phyloP scores from a whole-genome alignment of 768 basidiomycete species.

The Solioccasus polychromus region DNA sequence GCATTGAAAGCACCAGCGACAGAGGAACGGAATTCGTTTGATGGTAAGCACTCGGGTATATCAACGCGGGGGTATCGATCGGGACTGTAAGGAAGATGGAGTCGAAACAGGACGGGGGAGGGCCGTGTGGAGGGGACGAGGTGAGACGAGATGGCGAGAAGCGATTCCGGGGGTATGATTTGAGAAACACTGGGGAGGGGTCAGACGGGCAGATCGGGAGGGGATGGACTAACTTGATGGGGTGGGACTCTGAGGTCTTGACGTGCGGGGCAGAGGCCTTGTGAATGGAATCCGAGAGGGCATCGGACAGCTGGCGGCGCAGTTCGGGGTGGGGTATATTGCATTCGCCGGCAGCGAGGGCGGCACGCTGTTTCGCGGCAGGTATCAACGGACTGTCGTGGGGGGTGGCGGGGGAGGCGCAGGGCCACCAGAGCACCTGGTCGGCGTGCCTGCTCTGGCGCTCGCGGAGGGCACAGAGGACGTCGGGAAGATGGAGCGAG shows the following conservation, averaged over 20 bases:
- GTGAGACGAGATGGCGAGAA: slow-evolving; percentile 41
- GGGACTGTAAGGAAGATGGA: slow-evolving; percentile 32
- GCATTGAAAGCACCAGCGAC: slow-evolving; percentile 23
- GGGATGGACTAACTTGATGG: slow-evolving; percentile 65
- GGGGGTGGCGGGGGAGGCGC: slow-evolving; percentile 6
- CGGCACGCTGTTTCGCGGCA: slow-evolving; percentile 21
- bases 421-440: slow-evolving; percentile 50
- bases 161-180: slow-evolving; percentile 52
- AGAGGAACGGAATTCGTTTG: slow-evolving; percentile 13
- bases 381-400: slow-evolving; percentile 14
- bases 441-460: slow-evolving; percentile 45
- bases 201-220: background rate
- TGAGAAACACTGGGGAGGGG: slow-evolving; percentile 44
- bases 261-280: slow-evolving; percentile 23
- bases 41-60: slow-evolving; percentile 5
- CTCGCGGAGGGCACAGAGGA: slow-evolving; percentile 49
- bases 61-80: no score
- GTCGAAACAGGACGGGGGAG: slow-evolving; percentile 34
- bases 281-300: slow-evolving; percentile 51
- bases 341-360: slow-evolving; percentile 16
- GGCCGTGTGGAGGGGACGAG: slow-evolving; percentile 18
- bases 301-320: slow-evolving; percentile 49
- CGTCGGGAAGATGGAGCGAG: slow-evolving; percentile 58
- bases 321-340: slow-evolving; percentile 28
- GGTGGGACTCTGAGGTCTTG: slow-evolving; percentile 79